These are phyloP conservation scores for Diaporthe australafricana DNA, from an alignment of 2,329 filamentous ascomycete species.

Conservation along the genomic window DNA sequence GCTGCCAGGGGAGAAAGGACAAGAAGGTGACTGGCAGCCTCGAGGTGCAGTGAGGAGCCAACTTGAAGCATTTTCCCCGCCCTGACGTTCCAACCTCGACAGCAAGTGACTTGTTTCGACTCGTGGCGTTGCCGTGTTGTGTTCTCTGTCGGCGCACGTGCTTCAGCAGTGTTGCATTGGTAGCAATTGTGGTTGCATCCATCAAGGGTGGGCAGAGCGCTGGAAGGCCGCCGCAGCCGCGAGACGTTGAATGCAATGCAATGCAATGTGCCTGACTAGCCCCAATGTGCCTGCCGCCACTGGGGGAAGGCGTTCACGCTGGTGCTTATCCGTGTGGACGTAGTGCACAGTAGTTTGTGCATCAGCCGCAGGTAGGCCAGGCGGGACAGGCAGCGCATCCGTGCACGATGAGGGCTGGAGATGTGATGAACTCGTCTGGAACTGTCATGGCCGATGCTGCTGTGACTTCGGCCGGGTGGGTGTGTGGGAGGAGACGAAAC, in stretches of 20 bases:
- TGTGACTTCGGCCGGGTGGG: slow-evolving; percentile 7
- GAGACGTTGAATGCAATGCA: slow-evolving; percentile 19
- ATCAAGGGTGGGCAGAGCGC: slow-evolving; percentile 2
- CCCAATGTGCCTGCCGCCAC: slow-evolving; percentile 1
- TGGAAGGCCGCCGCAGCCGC: slow-evolving; percentile 22
- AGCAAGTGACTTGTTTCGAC: slow-evolving; percentile 18
- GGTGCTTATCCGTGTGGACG: neutral
- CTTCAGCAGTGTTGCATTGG: slow-evolving; percentile 18
- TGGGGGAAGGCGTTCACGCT: neutral
- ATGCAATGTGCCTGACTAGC: slow-evolving; percentile 28
- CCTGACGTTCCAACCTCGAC: slow-evolving; percentile 4
- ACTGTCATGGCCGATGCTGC: neutral
- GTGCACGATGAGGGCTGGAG: slow-evolving; percentile 17
- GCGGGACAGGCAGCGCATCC: neutral
- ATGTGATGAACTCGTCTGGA: slow-evolving; percentile 25
- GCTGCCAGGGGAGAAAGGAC: neutral
- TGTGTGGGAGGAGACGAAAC: slow-evolving; percentile 9
- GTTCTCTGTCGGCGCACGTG: slow-evolving; percentile 18
- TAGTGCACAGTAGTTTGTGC: neutral
- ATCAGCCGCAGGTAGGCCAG: slow-evolving; percentile 16
- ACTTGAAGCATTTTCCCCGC: slow-evolving; percentile 22
- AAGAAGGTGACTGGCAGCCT: slow-evolving; percentile 6
- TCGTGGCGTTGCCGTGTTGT: slow-evolving; percentile 12
- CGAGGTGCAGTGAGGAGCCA: slow-evolving; percentile 2
- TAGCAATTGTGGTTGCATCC: slow-evolving; percentile 19